phyloP scores from a whole-genome alignment of 352 stramenopile genomes.

The Pythium chondricola region DNA sequence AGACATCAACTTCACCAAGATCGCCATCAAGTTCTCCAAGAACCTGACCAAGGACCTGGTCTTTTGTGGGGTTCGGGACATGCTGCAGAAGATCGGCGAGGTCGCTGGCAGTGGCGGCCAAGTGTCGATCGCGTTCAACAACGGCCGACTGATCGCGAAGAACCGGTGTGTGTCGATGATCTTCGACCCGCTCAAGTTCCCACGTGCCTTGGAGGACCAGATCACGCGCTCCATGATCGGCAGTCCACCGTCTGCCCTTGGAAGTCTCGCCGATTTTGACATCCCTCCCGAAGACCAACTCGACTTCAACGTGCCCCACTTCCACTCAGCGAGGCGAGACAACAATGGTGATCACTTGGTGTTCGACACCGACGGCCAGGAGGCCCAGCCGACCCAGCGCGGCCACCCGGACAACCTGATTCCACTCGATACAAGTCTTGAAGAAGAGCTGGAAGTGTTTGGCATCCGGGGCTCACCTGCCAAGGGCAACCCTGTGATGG shows the following conservation, averaged over 20 bases:
- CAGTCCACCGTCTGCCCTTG: constrained; percentile 31
- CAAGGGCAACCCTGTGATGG: constrained; percentile 35
- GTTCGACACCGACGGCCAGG: constrained; percentile 30
- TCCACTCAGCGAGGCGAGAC: not conserved
- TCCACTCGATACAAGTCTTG: constrained; percentile 28
- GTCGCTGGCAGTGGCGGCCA: constrained; percentile 39
- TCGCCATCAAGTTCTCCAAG: constrained; percentile 75
- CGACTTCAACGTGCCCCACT: constrained; percentile 16
- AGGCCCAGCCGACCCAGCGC: constrained; percentile 39
- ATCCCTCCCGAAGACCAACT: constrained; percentile 38
- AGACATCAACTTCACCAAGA: constrained; percentile 79
- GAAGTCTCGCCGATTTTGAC: constrained; percentile 57
- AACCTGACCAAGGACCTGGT: constrained; percentile 72
- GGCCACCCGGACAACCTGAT: constrained; percentile 55
- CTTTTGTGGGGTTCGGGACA: constrained; percentile 56
- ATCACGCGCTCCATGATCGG: constrained; percentile 52
- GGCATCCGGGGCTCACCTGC: constrained; percentile 35
- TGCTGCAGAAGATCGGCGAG: constrained; percentile 71
- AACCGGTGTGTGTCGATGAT: constrained; percentile 63
- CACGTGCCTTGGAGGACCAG: constrained; percentile 45
- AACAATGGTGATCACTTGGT: constrained; percentile 4
- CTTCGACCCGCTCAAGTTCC: constrained; percentile 63
- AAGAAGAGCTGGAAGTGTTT: constrained; percentile 50
- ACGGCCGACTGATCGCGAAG: constrained; percentile 68
- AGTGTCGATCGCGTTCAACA: constrained; percentile 64